Conservation (phyloP, 1,284 basidiomycete species). For the Dichomitus squalens region DNA sequence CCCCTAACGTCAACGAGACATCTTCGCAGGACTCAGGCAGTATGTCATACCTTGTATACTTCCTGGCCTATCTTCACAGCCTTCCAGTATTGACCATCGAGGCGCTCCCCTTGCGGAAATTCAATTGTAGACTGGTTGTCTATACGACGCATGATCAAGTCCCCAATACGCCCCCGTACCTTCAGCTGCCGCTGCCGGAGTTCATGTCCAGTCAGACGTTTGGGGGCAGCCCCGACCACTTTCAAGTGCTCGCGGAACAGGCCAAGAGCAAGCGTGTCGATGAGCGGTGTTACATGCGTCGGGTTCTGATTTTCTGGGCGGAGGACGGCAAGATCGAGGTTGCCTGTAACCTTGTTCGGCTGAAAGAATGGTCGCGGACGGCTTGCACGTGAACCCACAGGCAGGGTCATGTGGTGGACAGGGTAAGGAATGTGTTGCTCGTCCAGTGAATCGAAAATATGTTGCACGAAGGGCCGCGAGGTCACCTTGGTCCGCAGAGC, state of each 20-base stretch:
- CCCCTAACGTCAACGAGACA: background rate
- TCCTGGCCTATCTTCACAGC: constrained; percentile 40
- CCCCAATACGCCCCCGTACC: constrained; percentile 8
- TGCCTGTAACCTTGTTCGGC: constrained; percentile 31
- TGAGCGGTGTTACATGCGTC: constrained; percentile 63
- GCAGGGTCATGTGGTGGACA: background rate
- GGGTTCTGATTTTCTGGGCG: constrained; percentile 52
- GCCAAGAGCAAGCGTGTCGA: constrained; percentile 49
- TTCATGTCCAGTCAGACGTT: constrained; percentile 18
- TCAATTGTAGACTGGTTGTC: constrained; percentile 4
- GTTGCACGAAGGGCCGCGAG: background rate
- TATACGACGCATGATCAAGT: constrained; percentile 10
- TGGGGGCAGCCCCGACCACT: constrained; percentile 49
- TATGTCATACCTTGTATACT: constrained; percentile 37
- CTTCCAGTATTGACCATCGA: constrained; percentile 25
- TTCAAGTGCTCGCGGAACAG: constrained; percentile 54
- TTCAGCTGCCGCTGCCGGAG: constrained; percentile 9
- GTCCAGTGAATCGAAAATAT: background rate
- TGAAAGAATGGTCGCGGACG: background rate
- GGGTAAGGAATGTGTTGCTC: background rate
- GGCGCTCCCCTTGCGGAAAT: constrained; percentile 14
- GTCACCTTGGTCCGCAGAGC: background rate
- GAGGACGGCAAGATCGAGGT: constrained; percentile 56
- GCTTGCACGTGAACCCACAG: background rate
- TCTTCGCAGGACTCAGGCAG: background rate